Conservation (phyloP, 2,329 filamentous ascomycete genomes). For the Venturia asperata region DNA sequence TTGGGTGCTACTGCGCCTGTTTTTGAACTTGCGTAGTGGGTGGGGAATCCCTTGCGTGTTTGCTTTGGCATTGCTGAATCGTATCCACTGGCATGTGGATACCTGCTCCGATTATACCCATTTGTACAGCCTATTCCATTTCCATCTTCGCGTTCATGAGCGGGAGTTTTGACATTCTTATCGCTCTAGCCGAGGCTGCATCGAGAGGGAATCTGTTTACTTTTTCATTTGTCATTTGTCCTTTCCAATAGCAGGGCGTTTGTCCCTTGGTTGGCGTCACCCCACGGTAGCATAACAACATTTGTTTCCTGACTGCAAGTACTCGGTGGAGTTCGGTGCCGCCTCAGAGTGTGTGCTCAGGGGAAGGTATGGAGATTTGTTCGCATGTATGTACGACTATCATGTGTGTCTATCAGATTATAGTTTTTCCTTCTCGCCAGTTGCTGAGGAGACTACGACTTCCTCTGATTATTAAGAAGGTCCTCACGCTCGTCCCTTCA, state of each 20-base stretch:
- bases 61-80: background rate
- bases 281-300: background rate
- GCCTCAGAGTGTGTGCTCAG: background rate
- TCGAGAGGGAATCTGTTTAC: background rate
- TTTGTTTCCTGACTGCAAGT: background rate
- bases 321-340: background rate
- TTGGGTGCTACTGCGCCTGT: background rate
- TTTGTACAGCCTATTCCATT: background rate
- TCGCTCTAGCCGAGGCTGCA: background rate
- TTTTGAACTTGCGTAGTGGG: constrained; percentile 1
- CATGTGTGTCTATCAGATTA: background rate
- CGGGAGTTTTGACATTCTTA: background rate
- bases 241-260: background rate
- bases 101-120: background rate
- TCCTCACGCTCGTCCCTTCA: too few relatives aligned
- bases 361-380: background rate
- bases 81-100: background rate
- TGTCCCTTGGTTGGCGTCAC: background rate
- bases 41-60: too few relatives aligned
- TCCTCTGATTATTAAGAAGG: too few relatives aligned
- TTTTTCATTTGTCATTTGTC: constrained; percentile 1
- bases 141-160: background rate
- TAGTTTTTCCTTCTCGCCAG: too few relatives aligned
- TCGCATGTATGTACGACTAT: background rate
- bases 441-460: too few relatives aligned